A percentile compares a stretch with the other conserved stretches of the same genome.
phyloP scores from a whole-genome alignment of 2,329 filamentous ascomycete species.

The Amylocarpus encephaloides region DNA sequence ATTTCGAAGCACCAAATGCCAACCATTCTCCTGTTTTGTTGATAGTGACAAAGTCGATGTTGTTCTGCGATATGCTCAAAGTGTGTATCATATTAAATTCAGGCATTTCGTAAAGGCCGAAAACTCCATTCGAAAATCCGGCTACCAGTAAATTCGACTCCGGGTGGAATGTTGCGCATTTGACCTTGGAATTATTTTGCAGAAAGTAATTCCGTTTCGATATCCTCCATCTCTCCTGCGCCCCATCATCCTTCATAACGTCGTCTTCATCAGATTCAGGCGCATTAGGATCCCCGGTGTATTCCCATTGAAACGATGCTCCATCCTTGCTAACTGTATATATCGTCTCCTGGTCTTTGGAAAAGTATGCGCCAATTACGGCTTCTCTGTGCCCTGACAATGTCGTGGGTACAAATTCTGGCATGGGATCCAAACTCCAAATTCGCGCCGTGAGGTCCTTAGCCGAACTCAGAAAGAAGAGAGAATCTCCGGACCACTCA shows the following conservation, averaged over 20 bases:
- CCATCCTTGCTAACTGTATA: constrained; percentile 97
- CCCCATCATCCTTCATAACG: constrained; percentile 55
- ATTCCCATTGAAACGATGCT: constrained; percentile 93
- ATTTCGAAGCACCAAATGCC: constrained; percentile 89
- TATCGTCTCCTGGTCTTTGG: constrained; percentile 86
- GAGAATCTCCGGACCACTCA: constrained; percentile 92
- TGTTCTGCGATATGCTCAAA: constrained; percentile 87
- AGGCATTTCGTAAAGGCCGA: constrained; percentile 91
- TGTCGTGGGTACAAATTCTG: constrained; percentile 83
- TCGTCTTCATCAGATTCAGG: constrained; percentile 43
- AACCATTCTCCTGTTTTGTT: constrained; percentile 96
- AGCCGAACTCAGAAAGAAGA: constrained; percentile 88
- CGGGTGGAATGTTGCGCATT: constrained; percentile 85
- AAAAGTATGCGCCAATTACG: constrained; percentile 95
- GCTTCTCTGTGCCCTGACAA: constrained; percentile 85
- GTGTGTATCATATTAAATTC: constrained; percentile 95
- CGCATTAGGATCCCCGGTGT: constrained; percentile 54
- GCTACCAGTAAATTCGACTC: constrained; percentile 88
- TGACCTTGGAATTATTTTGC: constrained; percentile 80
- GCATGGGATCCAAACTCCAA: constrained; percentile 86
- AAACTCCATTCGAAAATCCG: constrained; percentile 90
- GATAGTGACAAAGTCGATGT: constrained; percentile 90
- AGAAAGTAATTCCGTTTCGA: constrained; percentile 89
- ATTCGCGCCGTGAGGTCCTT: constrained; percentile 90
- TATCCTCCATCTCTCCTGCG: constrained; percentile 81